These are phyloP conservation scores for Monilinia fructicola DNA, from an alignment of 2,329 filamentous ascomycete genomes.

Conservation along the genomic window DNA sequence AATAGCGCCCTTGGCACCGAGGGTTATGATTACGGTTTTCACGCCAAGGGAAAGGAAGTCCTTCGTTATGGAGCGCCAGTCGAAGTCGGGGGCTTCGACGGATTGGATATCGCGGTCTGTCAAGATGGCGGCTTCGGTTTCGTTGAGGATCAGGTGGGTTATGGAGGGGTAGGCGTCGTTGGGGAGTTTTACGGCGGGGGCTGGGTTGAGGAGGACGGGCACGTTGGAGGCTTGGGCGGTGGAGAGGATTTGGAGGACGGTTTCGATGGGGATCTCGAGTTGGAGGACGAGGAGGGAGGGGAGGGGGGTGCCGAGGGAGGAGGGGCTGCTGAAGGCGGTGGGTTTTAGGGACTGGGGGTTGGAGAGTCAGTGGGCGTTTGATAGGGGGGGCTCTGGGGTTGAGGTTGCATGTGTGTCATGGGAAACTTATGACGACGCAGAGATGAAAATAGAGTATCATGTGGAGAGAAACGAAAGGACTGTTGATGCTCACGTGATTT, in stretches of 20 bases:
- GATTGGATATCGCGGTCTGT: conserved; percentile 49
- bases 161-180: conserved; percentile 64
- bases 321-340: conserved; percentile 42
- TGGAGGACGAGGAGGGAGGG: conserved; percentile 72
- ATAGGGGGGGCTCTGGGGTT: no score
- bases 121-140: conserved; percentile 80
- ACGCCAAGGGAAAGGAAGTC: conserved; percentile 71
- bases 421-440: no score
- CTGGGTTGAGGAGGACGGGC: conserved; percentile 79
- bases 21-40: conserved; percentile 75
- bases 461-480: conserved; percentile 46
- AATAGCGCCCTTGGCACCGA: conserved; percentile 78
- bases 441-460: conserved; percentile 35
- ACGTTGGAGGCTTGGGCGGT: conserved; percentile 51
- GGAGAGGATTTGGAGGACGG: conserved; percentile 60
- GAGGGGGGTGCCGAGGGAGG: conserved; percentile 42
- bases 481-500: conserved; percentile 48
- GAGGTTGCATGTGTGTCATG: no score
- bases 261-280: conserved; percentile 70
- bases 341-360: conserved; percentile 44
- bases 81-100: conserved; percentile 49
- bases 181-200: conserved; percentile 70
- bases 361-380: background rate
- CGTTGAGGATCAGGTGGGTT: conserved; percentile 82
- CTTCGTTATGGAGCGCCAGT: conserved; percentile 47